Percentiles rank a stretch among this genome's conserved stretches.
These are phyloP conservation scores for Alloteropsis angusta DNA, from an alignment of 202 grass and related monocot genomes.

Conservation along the genomic window DNA sequence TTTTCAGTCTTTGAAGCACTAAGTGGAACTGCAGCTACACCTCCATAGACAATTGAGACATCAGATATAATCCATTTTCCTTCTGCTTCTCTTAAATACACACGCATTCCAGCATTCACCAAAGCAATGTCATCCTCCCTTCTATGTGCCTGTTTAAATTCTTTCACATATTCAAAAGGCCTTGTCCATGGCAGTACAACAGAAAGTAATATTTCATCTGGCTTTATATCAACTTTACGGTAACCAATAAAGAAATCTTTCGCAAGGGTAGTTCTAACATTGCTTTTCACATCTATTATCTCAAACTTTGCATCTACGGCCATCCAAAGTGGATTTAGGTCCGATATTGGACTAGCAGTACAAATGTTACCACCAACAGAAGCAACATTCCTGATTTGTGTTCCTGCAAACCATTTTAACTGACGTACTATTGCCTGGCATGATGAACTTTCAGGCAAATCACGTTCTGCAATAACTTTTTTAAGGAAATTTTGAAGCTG, in stretches of 20 bases:
- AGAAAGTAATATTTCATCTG: slow-evolving; percentile 73
- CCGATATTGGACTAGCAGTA: slow-evolving; percentile 98
- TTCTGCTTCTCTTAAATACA: slow-evolving; percentile 48
- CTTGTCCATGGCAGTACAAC: slow-evolving; percentile 79
- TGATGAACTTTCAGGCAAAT: slow-evolving; percentile 56
- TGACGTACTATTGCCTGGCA: slow-evolving; percentile 73
- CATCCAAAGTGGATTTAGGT: slow-evolving; percentile 98
- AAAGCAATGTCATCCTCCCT: slow-evolving; percentile 99
- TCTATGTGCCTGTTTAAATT: slow-evolving; percentile 96
- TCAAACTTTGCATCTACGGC: slow-evolving; percentile 62
- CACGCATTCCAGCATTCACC: slow-evolving; percentile 88
- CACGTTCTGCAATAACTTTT: slow-evolving; percentile 39
- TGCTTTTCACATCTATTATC: slow-evolving; percentile 58
- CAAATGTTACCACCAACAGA: slow-evolving; percentile 98
- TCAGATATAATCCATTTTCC: slow-evolving; percentile 57
- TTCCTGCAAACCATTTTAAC: slow-evolving; percentile 98
- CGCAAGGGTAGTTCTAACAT: slow-evolving; percentile 52
- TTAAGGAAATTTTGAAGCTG: slow-evolving; percentile 69
- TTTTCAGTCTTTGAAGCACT: slow-evolving; percentile 60
- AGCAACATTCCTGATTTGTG: slow-evolving; percentile 92
- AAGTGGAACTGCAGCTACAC: slow-evolving; percentile 65
- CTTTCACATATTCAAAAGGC: slow-evolving; percentile 84
- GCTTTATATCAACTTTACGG: slow-evolving; percentile 71
- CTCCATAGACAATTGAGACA: slow-evolving; percentile 74
- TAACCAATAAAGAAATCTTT: slow-evolving; percentile 91